Evolutionary conservation across 116 monocot species (phyloP), one percentile per base, ranked within the genome.

Genomic region (Iris pallida): DNA sequence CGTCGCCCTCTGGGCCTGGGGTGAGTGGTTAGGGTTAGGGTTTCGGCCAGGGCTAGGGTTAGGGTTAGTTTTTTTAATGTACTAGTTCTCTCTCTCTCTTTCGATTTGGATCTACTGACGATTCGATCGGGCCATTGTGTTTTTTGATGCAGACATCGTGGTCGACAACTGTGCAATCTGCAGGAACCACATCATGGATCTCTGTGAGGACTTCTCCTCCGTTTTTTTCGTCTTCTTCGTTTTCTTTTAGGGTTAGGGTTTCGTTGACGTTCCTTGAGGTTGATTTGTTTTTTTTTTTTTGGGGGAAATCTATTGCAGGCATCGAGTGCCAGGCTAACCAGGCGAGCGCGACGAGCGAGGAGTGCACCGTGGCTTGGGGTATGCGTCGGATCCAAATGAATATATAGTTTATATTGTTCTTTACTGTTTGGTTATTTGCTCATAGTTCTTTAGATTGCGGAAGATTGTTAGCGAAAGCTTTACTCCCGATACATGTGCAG

Each of bases 1-100:
- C 43, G 96, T 96, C 65, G 63, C 96, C 44, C 96, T 96, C 70
- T 92, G 96, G 96, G 96, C 96, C 5, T 96, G 96, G 96, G 96
- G 95, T 95, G 73, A 16, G 11, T 30, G 8, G 7, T 56, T 64
- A 17, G 57, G 8, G 13, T 57, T 11, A 43, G 20, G 53, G 18
- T 62, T 42, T 8, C 17, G 15, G 14, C n/a, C n/a, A n/a, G n/a
- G n/a, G n/a, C n/a, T n/a, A n/a, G n/a, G n/a, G n/a, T n/a, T n/a
- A n/a, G 54, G 71, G 18, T 49, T 61, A 54, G 60, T 59, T 19
- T 66, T 71, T 61, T 47, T 16, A 11, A 17, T 64, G 45, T 9
- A 0, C 54, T 14, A 0, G 30, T 30, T 30, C 30, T 30, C n/a
- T 55, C 30, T 30, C n/a, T 55, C 30, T 55, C 13, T 62, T 42